phyloP scores from a whole-genome alignment of 1,139 yeast genomes.

The Kluyveromyces marxianus region DNA sequence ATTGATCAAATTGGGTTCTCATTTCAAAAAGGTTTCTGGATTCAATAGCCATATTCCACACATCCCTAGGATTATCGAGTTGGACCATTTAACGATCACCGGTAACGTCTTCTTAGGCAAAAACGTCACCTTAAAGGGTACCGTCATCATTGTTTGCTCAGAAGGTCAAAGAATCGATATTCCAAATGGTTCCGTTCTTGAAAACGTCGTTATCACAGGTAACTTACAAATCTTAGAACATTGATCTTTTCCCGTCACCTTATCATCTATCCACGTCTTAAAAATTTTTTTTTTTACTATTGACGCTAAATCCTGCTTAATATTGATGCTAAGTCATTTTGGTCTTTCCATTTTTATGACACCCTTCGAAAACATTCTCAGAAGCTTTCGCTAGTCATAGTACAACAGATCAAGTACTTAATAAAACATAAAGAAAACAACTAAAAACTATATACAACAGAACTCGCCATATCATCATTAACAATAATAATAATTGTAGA shows the following conservation, averaged over 20 bases:
- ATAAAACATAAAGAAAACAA: too few species aligned
- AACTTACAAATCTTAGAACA: slow-evolving; percentile 93
- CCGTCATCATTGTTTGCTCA: slow-evolving; percentile 94
- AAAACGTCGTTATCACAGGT: slow-evolving; percentile 96
- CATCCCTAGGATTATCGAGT: slow-evolving; percentile 92
- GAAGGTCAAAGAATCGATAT: slow-evolving; percentile 96
- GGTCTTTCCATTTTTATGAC: too few species aligned
- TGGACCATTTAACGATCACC: slow-evolving; percentile 94
- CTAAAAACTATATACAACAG: too few species aligned
- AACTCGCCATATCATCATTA: too few species aligned
- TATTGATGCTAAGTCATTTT: too few species aligned
- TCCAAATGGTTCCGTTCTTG: slow-evolving; percentile 91
- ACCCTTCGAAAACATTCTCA: too few species aligned
- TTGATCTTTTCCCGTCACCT: slow-evolving; percentile 26
- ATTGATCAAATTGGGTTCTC: slow-evolving; percentile 90
- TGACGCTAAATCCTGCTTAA: too few species aligned
- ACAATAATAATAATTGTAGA: too few species aligned
- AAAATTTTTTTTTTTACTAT: too few species aligned
- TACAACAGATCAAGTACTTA: too few species aligned
- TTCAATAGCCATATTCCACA: slow-evolving; percentile 88
- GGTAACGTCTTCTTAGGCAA: slow-evolving; percentile 93
- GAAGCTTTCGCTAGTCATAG: too few species aligned
- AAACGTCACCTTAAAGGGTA: slow-evolving; percentile 86
- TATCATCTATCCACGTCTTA: neutral
- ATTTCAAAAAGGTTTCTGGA: slow-evolving; percentile 89